Evolutionary conservation across 2,329 filamentous ascomycete species (phyloP).

Genomic region (Macroventuria anomochaeta): DNA sequence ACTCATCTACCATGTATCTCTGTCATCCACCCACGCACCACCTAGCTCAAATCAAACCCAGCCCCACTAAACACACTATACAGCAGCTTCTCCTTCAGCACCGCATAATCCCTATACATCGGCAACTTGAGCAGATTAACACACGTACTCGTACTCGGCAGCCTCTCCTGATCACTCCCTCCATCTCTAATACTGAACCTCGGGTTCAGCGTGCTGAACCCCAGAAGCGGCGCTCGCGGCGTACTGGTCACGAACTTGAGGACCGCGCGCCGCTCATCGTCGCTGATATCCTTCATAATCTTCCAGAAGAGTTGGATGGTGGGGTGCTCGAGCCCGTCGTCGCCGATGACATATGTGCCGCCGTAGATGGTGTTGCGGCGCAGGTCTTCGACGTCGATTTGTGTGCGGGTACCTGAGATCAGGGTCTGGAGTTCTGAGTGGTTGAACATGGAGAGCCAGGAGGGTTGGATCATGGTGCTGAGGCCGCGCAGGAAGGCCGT

Average conservation of each 20-base stretch:
- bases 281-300: slow-evolving; percentile 77
- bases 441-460: slow-evolving; percentile 99
- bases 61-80: slow-evolving; percentile 91
- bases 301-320: slow-evolving; percentile 90
- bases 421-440: slow-evolving; percentile 92
- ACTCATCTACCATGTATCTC: background rate
- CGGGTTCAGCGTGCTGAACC: slow-evolving; percentile 85
- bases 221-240: slow-evolving; percentile 84
- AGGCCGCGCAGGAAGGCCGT: slow-evolving; percentile 87
- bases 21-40: no score
- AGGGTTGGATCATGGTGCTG: slow-evolving; percentile 84
- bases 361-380: slow-evolving; percentile 84
- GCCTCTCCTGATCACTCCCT: slow-evolving; percentile 73
- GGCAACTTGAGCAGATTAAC: slow-evolving; percentile 94
- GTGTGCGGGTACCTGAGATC: slow-evolving; percentile 83
- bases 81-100: slow-evolving; percentile 78
- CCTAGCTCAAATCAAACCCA: slow-evolving; percentile 74
- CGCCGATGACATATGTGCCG: slow-evolving; percentile 87
- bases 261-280: slow-evolving; percentile 80
- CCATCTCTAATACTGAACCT: slow-evolving; percentile 89
- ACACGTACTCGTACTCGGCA: slow-evolving; percentile 95
- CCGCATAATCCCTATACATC: slow-evolving; percentile 71
- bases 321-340: slow-evolving; percentile 84
- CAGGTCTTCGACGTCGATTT: slow-evolving; percentile 87
- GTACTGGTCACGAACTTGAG: slow-evolving; percentile 96